Percentiles rank a stretch among this genome's conserved stretches.
These are phyloP conservation scores for Reticulascus tulasneorum DNA, from an alignment of 2,329 filamentous ascomycete genomes.

Conservation along the genomic window DNA sequence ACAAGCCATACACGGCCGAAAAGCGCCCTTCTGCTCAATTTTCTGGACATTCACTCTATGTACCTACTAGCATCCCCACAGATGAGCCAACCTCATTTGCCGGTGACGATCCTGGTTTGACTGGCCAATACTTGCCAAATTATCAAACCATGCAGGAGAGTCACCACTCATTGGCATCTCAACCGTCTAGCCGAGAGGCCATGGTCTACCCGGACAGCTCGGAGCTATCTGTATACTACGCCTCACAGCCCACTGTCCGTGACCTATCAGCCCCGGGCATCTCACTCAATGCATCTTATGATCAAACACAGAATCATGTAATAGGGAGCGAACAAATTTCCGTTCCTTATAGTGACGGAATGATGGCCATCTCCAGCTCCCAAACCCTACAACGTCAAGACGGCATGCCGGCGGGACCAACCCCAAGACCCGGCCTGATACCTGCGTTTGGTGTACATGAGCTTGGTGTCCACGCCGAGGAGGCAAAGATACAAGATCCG, in stretches of 20 bases:
- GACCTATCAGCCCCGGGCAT: conserved; percentile 6
- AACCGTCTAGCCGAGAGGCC: conserved; percentile 29
- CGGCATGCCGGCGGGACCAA: conserved; percentile 1
- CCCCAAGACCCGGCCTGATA: conserved; percentile 1
- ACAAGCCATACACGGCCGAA: conserved; percentile 27
- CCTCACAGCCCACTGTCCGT: conserved; percentile 16
- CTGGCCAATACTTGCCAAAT: conserved; percentile 25
- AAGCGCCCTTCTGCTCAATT: conserved; percentile 17
- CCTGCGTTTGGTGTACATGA: conserved; percentile 14
- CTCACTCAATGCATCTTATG: background rate
- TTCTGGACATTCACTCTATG: conserved; percentile 8
- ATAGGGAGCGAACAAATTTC: conserved; percentile 4
- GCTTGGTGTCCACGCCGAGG: conserved; percentile 12
- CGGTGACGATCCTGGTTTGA: conserved; percentile 22
- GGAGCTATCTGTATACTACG: conserved; percentile 20
- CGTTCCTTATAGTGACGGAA: conserved; percentile 1
- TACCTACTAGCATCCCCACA: conserved; percentile 21
- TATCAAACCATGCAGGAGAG: conserved; percentile 34
- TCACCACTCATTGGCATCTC: conserved; percentile 13
- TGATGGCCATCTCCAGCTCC: conserved; percentile 5
- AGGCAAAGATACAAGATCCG: background rate
- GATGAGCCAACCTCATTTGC: conserved; percentile 22
- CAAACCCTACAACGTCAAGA: too few relatives aligned
- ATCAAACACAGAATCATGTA: too few relatives aligned
- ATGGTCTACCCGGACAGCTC: conserved; percentile 34